Percentiles rank a stretch among this genome's conserved stretches.
These are phyloP conservation scores for Penicillium ucsense DNA, from an alignment of 495 filamentous ascomycete species.

Conservation along the genomic window DNA sequence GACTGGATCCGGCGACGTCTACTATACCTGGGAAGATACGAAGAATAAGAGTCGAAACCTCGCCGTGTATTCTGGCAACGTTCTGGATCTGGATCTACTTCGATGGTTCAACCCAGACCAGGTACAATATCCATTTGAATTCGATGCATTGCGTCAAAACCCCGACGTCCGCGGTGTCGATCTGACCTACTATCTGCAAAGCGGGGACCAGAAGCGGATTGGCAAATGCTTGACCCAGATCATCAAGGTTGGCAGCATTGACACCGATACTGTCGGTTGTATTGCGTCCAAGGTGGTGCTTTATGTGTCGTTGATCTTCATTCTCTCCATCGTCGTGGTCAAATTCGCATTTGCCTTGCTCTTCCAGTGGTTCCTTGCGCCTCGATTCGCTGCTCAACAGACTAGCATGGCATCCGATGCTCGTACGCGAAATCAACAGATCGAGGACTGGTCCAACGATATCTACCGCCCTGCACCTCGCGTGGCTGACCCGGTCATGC, in stretches of 20 bases:
- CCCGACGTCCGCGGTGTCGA: slow-evolving; percentile 73
- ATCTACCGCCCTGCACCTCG: slow-evolving; percentile 87
- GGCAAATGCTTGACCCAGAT: slow-evolving; percentile 85
- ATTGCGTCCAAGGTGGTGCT: slow-evolving; percentile 97
- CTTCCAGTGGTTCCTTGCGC: slow-evolving; percentile 92
- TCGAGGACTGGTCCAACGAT: slow-evolving; percentile 97
- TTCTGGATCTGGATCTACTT: slow-evolving; percentile 86
- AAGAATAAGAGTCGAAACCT: slow-evolving; percentile 82
- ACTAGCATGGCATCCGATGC: slow-evolving; percentile 60
- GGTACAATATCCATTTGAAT: slow-evolving; percentile 67
- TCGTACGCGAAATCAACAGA: slow-evolving; percentile 79
- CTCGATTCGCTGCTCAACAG: slow-evolving; percentile 67
- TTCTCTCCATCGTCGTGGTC: slow-evolving; percentile 75
- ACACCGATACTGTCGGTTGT: slow-evolving; percentile 93
- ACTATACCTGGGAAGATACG: slow-evolving; percentile 93
- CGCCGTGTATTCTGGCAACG: slow-evolving; percentile 86
- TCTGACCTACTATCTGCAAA: slow-evolving; percentile 79
- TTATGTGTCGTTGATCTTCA: slow-evolving; percentile 88
- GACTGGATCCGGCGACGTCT: slow-evolving; percentile 59
- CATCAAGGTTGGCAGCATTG: slow-evolving; percentile 89
- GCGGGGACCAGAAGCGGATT: slow-evolving; percentile 61
- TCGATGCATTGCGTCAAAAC: slow-evolving; percentile 73
- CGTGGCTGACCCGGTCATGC: slow-evolving; percentile 56
- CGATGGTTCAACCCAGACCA: slow-evolving; percentile 81
- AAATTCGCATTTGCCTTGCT: slow-evolving; percentile 85